These are phyloP conservation scores for Ceratocystis huliohia DNA, from an alignment of 2,329 filamentous ascomycete species.

Conservation along the genomic window DNA sequence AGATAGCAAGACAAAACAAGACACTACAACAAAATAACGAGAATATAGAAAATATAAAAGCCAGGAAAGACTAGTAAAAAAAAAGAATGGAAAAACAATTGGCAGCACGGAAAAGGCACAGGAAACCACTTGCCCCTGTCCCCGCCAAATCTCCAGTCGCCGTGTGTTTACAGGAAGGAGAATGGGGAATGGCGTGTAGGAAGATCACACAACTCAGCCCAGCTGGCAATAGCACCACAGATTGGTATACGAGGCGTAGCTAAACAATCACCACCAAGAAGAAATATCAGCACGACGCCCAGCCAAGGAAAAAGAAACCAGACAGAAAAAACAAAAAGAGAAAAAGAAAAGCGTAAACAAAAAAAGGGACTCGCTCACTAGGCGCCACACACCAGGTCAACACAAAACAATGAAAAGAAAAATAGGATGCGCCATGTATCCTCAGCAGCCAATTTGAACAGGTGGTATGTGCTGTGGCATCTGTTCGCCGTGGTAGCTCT, in stretches of 20 bases:
- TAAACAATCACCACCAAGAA: background rate
- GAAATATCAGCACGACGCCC: background rate
- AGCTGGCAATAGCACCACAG: background rate
- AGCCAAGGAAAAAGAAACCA: background rate
- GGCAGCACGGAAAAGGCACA: background rate
- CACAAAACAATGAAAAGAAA: background rate
- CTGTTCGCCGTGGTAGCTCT: conserved; percentile 14
- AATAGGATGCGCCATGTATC: background rate
- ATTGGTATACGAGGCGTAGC: background rate
- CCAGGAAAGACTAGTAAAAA: background rate
- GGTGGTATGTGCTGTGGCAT: conserved; percentile 18
- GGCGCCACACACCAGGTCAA: background rate
- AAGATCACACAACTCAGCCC: too few species aligned
- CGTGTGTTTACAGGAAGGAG: too few species aligned
- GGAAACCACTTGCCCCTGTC: background rate
- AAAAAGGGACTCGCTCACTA: conserved; percentile 6
- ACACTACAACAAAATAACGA: background rate
- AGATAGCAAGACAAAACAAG: background rate
- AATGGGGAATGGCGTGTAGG: too few species aligned
- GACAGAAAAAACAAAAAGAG: background rate
- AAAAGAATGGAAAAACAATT: background rate
- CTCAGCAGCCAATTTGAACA: conserved; percentile 15
- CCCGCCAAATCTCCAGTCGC: too few species aligned
- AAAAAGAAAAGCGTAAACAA: background rate
- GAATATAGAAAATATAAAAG: background rate